phyloP scores from a whole-genome alignment of 805 yeast genomes.

The Hanseniaspora thailandica region DNA sequence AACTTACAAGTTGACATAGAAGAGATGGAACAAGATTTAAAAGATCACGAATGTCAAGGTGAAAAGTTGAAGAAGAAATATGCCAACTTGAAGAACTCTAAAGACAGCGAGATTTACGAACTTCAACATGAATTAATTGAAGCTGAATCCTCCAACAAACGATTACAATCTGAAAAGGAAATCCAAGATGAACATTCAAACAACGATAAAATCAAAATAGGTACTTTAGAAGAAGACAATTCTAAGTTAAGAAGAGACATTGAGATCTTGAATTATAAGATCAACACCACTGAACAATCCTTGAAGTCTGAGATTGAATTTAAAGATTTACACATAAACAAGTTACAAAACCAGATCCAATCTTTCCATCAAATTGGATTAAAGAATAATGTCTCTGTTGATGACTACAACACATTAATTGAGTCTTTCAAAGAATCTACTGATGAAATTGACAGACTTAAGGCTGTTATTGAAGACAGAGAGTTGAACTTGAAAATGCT shows the following conservation, averaged over 20 bases:
- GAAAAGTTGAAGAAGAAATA: constrained; percentile 16
- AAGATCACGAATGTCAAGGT: constrained; percentile 12
- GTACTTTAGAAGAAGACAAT: neutral
- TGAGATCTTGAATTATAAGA: neutral
- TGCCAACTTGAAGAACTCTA: constrained; percentile 8
- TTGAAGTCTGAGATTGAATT: constrained; percentile 6
- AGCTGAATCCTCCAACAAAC: neutral
- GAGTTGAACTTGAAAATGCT: constrained; percentile 15
- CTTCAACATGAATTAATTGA: neutral
- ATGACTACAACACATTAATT: constrained; percentile 6
- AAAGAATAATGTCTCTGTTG: constrained; percentile 6
- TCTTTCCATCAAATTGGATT: constrained; percentile 5
- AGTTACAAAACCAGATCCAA: constrained; percentile 1
- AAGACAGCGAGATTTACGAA: neutral
- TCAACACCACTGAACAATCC: neutral
- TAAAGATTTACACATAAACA: constrained; percentile 5
- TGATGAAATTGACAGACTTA: constrained; percentile 20
- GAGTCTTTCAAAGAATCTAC: neutral
- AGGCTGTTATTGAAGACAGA: constrained; percentile 34
- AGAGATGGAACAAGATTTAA: constrained; percentile 17
- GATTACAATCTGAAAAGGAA: neutral
- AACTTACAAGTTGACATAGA: constrained; percentile 20
- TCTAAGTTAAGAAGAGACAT: neutral
- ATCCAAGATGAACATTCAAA: neutral
- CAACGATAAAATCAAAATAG: neutral